Evolutionary conservation across 768 basidiomycete genomes (phyloP).

Genomic region (Pluteus cervinus): DNA sequence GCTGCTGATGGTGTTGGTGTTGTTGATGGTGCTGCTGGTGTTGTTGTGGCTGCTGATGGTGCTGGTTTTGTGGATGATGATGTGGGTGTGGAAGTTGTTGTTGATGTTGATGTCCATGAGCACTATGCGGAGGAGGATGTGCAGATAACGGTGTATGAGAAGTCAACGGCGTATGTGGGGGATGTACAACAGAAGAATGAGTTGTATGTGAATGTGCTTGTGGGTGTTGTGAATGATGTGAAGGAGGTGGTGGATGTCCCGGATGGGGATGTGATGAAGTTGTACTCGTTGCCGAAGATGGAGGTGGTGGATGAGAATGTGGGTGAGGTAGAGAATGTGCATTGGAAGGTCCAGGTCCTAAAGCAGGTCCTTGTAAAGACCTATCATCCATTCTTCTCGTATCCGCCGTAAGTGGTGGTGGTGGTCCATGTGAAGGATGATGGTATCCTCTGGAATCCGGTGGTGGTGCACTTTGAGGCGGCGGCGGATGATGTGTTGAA

Average conservation of each 20-base stretch:
- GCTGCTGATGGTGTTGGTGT: conserved; percentile 9
- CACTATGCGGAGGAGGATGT: conserved; percentile 6
- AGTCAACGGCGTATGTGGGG: conserved; percentile 6
- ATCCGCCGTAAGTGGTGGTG: too few species aligned
- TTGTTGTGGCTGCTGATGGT: conserved; percentile 13
- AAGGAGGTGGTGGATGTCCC: conserved; percentile 15
- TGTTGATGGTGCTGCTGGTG: conserved; percentile 9
- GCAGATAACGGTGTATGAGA: conserved; percentile 10
- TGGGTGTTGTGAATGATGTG: conserved; percentile 18
- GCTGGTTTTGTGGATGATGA: conserved; percentile 13
- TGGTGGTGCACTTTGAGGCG: too few species aligned
- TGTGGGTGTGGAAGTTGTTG: conserved; percentile 17
- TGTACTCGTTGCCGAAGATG: too few species aligned
- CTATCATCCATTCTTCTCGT: too few species aligned
- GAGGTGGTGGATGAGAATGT: conserved; percentile 2
- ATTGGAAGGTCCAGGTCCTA: not conserved
- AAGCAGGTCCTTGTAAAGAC: too few species aligned
- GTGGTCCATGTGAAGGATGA: not conserved
- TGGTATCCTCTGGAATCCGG: conserved; percentile 1
- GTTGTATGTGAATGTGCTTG: conserved; percentile 14
- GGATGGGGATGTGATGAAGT: conserved; percentile 8
- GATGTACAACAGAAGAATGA: conserved; percentile 11
- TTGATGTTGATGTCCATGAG: conserved; percentile 12
- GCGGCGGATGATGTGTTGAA: too few species aligned
- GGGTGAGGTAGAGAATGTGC: conserved; percentile 1